Evolutionary conservation across 257 asterid species (phyloP).

Genomic region (Capsicum chinense): DNA sequence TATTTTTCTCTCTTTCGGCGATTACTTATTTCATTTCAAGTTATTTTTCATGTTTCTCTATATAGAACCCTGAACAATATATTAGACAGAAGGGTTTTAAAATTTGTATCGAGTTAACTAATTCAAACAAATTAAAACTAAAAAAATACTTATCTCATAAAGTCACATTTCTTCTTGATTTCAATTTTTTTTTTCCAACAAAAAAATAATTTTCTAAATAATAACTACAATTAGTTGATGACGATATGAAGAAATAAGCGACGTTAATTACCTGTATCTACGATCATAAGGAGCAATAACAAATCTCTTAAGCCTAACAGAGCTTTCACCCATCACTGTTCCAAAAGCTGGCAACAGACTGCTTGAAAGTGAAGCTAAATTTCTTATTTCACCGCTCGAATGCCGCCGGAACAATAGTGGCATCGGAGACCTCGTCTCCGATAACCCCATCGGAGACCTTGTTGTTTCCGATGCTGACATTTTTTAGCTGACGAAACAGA

Average conservation of each 20-base stretch:
- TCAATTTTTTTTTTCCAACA: too few species aligned
- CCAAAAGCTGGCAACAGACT: constrained; percentile 93
- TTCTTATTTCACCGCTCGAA: constrained; percentile 57
- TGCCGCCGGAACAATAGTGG: constrained; percentile 65
- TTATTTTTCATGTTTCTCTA: too few species aligned
- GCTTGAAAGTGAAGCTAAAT: constrained; percentile 81
- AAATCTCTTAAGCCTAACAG: constrained; percentile 48
- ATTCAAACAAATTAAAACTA: too few species aligned
- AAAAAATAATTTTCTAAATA: background rate
- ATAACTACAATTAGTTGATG: background rate
- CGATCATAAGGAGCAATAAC: constrained; percentile 83
- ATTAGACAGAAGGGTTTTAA: too few species aligned
- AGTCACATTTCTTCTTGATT: too few species aligned
- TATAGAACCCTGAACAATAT: too few species aligned
- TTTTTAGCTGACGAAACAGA: constrained; percentile 26
- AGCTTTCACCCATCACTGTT: constrained; percentile 68
- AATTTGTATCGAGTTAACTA: too few species aligned
- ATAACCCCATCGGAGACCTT: constrained; percentile 44
- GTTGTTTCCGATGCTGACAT: constrained; percentile 39
- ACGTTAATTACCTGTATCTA: constrained; percentile 63
- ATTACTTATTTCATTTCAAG: too few species aligned
- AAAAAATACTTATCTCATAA: too few species aligned
- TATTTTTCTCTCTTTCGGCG: too few species aligned
- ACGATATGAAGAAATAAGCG: too few species aligned
- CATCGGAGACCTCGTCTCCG: constrained; percentile 63